Evolutionary conservation across 148 eudicot genomes (phyloP).

Genomic region (Drosera capensis): DNA sequence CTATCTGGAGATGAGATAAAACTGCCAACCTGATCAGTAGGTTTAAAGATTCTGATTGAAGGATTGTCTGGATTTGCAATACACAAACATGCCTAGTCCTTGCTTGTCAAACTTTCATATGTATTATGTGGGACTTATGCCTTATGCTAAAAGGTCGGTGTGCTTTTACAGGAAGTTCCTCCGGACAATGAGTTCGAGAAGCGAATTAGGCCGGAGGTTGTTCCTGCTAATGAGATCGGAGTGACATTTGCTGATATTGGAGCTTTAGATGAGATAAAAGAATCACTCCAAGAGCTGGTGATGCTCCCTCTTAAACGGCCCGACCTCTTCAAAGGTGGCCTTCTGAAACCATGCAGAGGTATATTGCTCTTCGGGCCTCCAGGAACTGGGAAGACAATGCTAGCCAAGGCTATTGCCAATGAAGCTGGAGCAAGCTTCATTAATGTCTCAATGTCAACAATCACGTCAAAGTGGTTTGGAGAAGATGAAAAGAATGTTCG

Average conservation of each 20-base stretch:
- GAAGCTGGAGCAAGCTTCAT: slow-evolving; percentile 98
- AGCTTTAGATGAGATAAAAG: slow-evolving; percentile 61
- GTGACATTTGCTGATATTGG: slow-evolving; percentile 78
- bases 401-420: slow-evolving; percentile 89
- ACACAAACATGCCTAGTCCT: too few relatives aligned
- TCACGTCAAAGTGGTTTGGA: slow-evolving; percentile 95
- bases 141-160: neutral
- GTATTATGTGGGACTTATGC: neutral
- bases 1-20: too few relatives aligned
- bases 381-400: slow-evolving; percentile 91
- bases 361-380: slow-evolving; percentile 86
- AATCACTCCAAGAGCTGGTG: slow-evolving; percentile 73
- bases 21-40: too few relatives aligned
- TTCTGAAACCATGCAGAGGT: slow-evolving; percentile 81
- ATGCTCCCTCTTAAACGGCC: slow-evolving; percentile 81
- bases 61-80: too few relatives aligned
- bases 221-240: slow-evolving; percentile 61
- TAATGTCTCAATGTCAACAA: slow-evolving; percentile 89
- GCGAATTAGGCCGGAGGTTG: slow-evolving; percentile 76
- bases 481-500: slow-evolving; percentile 91
- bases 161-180: slow-evolving; percentile 41
- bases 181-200: slow-evolving; percentile 85
- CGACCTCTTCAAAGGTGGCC: slow-evolving; percentile 75
- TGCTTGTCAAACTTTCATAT: neutral
- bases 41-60: too few relatives aligned